Evolutionary conservation across 2,329 filamentous ascomycete genomes (phyloP).

Genomic region (Penicillium sp.): DNA sequence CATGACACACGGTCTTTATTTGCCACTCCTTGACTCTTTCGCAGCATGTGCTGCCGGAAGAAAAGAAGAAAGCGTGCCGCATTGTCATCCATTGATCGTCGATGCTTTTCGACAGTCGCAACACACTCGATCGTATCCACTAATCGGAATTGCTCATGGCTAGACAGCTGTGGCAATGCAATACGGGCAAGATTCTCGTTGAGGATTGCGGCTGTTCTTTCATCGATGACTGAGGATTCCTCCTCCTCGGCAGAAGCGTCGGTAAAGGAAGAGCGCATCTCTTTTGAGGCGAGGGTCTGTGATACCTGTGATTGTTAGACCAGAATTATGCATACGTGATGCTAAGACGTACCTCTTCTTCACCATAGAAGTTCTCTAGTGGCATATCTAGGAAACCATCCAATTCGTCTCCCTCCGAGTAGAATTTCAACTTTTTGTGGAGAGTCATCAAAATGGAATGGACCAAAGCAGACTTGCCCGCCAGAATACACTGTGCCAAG

Average conservation of each 20-base stretch:
- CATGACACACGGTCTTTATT: slow-evolving; percentile 61
- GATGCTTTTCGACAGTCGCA: slow-evolving; percentile 79
- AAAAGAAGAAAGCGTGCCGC: slow-evolving; percentile 85
- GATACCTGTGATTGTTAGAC: slow-evolving; percentile 32
- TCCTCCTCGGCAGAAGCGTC: slow-evolving; percentile 55
- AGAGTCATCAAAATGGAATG: slow-evolving; percentile 71
- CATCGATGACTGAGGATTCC: slow-evolving; percentile 63
- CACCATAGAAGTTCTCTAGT: slow-evolving; percentile 49
- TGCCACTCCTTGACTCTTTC: slow-evolving; percentile 62
- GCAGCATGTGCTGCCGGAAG: slow-evolving; percentile 76
- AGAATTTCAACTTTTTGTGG: slow-evolving; percentile 76
- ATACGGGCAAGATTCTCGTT: slow-evolving; percentile 75
- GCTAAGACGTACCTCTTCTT: slow-evolving; percentile 42
- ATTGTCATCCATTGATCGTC: slow-evolving; percentile 86
- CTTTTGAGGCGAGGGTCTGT: slow-evolving; percentile 47
- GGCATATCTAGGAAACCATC: slow-evolving; percentile 71
- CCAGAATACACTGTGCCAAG: slow-evolving; percentile 79
- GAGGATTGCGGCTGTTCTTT: slow-evolving; percentile 67
- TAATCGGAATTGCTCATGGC: slow-evolving; percentile 81
- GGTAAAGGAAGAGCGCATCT: slow-evolving; percentile 52
- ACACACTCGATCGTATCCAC: slow-evolving; percentile 83
- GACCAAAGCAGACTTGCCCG: slow-evolving; percentile 72
- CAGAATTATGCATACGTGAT: neutral
- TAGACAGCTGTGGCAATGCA: slow-evolving; percentile 75
- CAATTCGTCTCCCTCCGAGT: slow-evolving; percentile 75